phyloP scores from a whole-genome alignment of 345 rosid species.

The Excoecaria cochinchinensis region DNA sequence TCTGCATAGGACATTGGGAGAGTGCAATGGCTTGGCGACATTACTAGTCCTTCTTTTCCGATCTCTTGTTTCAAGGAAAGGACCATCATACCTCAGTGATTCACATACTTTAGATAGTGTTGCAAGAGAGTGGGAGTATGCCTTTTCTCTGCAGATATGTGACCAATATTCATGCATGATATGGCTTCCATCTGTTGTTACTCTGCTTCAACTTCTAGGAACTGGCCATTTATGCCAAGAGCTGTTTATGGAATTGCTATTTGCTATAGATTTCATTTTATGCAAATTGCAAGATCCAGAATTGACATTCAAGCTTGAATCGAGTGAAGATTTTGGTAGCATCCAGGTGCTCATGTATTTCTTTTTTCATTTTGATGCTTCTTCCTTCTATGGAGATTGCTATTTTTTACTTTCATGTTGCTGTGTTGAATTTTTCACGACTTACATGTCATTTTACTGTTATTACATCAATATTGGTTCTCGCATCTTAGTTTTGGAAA shows the following conservation, averaged over 20 bases:
- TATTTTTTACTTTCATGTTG: neutral
- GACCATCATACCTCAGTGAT: slow-evolving; percentile 34
- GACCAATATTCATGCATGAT: slow-evolving; percentile 67
- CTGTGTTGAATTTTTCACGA: neutral
- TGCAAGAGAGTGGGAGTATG: slow-evolving; percentile 75
- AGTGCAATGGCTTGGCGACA: slow-evolving; percentile 68
- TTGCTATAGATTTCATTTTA: slow-evolving; percentile 56
- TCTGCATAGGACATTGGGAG: slow-evolving; percentile 77
- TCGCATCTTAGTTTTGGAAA: neutral
- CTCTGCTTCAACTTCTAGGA: slow-evolving; percentile 49
- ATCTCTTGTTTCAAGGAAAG: slow-evolving; percentile 59
- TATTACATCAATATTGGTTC: neutral
- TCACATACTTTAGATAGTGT: slow-evolving; percentile 31
- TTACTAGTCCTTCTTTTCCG: slow-evolving; percentile 70
- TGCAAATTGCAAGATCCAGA: slow-evolving; percentile 81
- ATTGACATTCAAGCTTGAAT: slow-evolving; percentile 58
- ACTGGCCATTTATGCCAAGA: slow-evolving; percentile 36
- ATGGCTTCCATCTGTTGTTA: slow-evolving; percentile 87
- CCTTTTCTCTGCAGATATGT: slow-evolving; percentile 70
- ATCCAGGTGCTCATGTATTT: slow-evolving; percentile 60
- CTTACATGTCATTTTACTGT: neutral
- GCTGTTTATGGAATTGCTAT: slow-evolving; percentile 41
- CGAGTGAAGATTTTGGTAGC: slow-evolving; percentile 49
- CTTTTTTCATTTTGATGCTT: slow-evolving; percentile 2
- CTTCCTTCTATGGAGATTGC: neutral